Base-by-base conservation (phyloP, 257 asterid genomes). In the Ehretia macrophylla region DNA sequence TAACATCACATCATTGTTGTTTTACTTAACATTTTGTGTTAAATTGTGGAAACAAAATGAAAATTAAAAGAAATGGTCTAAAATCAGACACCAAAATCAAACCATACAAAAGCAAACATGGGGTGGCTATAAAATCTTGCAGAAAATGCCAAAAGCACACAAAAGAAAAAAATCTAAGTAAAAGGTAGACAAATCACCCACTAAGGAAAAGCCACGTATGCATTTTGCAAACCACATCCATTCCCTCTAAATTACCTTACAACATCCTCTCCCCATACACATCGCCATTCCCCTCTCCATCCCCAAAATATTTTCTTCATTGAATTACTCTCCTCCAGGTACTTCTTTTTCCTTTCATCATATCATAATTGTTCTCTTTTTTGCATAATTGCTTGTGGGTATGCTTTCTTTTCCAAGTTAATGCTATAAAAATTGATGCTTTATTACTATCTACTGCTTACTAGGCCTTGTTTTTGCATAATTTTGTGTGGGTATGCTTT, bases 191-290 rank as follows among this genome's bases (percentile, higher is more conserved):
- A 68, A 68, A 73, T 77, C 66, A 63, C 16, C 62, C 76, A 71
- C 47, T 37, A 57, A 50, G 38, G 62, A 59, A 61, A 56, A 5
- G 85, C 89, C 95, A 89, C 95, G 94, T 78, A 60, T 32, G 12
- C 67, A 32, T n/a, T 39, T 67, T 60, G 56, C 67, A 66, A 64
- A 73, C 90, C 95, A 80, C 84, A 88, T 72, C 86, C 81, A 40
- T 40, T 78, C 75, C 81, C 81, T 79, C 75, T 79, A 82, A 79
- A 79, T 77, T 56, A 59, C 50, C 69, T 54, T 11, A 51, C 38
- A 23, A 23, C 51, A 1, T 54, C 66, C 37, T 53, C 68, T 32
- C 59, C 59, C 38, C 59, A 52, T 21, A 56, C 45, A 39, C 68
- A 51, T 27, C 60, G 46, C 69, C 44, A 0, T 10, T 11, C 17